Conservation (phyloP, 805 yeast species). For the Maudiozyma bulderi region DNA sequence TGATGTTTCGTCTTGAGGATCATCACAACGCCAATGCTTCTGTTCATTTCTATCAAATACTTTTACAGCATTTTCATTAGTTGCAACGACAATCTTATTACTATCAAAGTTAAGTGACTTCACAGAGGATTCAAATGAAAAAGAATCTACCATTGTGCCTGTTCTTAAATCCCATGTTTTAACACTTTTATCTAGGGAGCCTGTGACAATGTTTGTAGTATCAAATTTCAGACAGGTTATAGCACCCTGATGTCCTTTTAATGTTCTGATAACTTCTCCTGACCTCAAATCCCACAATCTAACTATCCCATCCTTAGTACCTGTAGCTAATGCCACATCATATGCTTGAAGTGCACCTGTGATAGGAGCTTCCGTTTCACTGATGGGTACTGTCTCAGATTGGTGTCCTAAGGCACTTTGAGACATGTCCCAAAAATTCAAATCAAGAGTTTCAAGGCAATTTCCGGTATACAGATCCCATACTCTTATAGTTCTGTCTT, state of each 20-base stretch:
- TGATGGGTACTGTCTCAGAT: too few species aligned
- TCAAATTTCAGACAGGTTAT: constrained; percentile 63
- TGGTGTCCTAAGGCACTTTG: background rate
- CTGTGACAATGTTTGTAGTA: constrained; percentile 52
- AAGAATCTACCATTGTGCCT: constrained; percentile 52
- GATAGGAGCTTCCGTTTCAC: constrained; percentile 29
- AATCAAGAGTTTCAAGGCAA: constrained; percentile 62
- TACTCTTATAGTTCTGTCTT: constrained; percentile 62
- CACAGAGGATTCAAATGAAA: constrained; percentile 50
- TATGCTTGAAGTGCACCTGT: constrained; percentile 62
- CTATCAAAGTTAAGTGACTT: constrained; percentile 50
- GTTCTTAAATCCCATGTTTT: constrained; percentile 68
- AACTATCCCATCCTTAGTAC: constrained; percentile 67
- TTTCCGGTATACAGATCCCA: constrained; percentile 65
- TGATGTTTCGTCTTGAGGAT: constrained; percentile 27
- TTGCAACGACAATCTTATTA: constrained; percentile 43
- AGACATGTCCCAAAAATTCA: constrained; percentile 23
- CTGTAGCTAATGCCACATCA: constrained; percentile 72
- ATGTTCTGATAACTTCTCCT: constrained; percentile 52
- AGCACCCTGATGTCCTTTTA: constrained; percentile 62
- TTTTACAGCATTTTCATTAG: constrained; percentile 38
- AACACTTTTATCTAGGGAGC: constrained; percentile 52
- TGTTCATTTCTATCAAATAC: constrained; percentile 49
- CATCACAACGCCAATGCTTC: constrained; percentile 46
- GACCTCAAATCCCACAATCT: constrained; percentile 68